Evolutionary conservation across 2,329 filamentous ascomycete species (phyloP).

Genomic region (Diaporthe velutina): DNA sequence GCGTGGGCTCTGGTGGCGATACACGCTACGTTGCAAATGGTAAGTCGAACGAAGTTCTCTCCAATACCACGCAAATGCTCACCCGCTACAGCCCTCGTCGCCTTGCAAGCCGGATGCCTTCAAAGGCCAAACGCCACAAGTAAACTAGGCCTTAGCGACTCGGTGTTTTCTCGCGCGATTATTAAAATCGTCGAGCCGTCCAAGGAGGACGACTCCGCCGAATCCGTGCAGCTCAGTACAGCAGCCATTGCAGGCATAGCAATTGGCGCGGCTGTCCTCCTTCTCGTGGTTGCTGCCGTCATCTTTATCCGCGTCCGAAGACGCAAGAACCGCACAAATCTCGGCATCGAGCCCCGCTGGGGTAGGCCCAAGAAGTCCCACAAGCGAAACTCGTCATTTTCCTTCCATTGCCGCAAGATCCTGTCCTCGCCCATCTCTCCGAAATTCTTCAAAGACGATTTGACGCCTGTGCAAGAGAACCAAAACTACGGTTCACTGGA

Average conservation of each 20-base stretch:
- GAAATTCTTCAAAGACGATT: slow-evolving; percentile 48
- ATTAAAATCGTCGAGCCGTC: slow-evolving; percentile 40
- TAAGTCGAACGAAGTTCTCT: slow-evolving; percentile 45
- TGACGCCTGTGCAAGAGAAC: slow-evolving; percentile 22
- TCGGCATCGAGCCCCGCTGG: slow-evolving; percentile 45
- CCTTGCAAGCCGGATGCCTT: slow-evolving; percentile 64
- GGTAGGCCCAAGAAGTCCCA: slow-evolving; percentile 41
- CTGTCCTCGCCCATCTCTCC: slow-evolving; percentile 54
- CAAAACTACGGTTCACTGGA: slow-evolving; percentile 45
- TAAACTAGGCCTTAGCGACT: slow-evolving; percentile 57
- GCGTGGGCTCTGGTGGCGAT: slow-evolving; percentile 57
- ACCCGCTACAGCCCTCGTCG: slow-evolving; percentile 58
- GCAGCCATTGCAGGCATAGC: slow-evolving; percentile 58
- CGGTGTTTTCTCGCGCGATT: slow-evolving; percentile 56
- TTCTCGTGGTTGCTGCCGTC: slow-evolving; percentile 53
- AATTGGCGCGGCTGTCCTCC: slow-evolving; percentile 52
- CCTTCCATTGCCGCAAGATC: slow-evolving; percentile 65
- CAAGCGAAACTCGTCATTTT: slow-evolving; percentile 60
- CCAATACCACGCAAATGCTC: background rate
- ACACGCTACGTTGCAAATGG: slow-evolving; percentile 64
- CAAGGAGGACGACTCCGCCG: background rate
- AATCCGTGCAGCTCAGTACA: slow-evolving; percentile 22
- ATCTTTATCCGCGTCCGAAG: slow-evolving; percentile 61
- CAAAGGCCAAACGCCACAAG: slow-evolving; percentile 57
- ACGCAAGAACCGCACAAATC: slow-evolving; percentile 53